These are phyloP conservation scores for Pycnococcus provasolii DNA, from an alignment of 139 green algal genomes.

Conservation along the genomic window DNA sequence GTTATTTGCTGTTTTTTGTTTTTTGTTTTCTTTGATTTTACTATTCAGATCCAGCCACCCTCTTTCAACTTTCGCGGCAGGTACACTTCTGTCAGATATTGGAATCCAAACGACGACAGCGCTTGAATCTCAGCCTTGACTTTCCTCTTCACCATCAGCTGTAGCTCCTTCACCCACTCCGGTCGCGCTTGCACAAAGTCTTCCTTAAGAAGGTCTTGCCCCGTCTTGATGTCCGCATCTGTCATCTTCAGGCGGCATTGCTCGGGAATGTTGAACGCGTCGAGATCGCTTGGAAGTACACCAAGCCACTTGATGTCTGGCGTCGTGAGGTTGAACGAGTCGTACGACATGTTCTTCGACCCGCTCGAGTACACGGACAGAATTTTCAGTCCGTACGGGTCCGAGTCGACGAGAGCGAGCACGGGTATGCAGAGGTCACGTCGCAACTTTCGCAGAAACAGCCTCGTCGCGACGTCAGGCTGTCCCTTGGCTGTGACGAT, in stretches of 20 bases:
- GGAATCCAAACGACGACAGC: constrained; percentile 85
- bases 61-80: constrained; percentile 83
- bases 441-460: constrained; percentile 83
- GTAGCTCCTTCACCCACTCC: constrained; percentile 83
- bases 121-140: constrained; percentile 97
- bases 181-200: constrained; percentile 87
- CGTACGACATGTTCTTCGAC: constrained; percentile 80
- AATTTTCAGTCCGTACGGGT: constrained; percentile 96
- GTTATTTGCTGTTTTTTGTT: not conserved
- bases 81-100: constrained; percentile 75
- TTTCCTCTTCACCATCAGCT: constrained; percentile 82
- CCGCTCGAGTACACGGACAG: constrained; percentile 83
- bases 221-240: constrained; percentile 51
- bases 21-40: constrained; percentile 14
- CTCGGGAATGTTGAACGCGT: constrained; percentile 74
- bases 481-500: constrained; percentile 96
- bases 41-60: constrained; percentile 67
- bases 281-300: constrained; percentile 59
- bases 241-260: constrained; percentile 91
- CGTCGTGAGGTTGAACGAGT: constrained; percentile 82
- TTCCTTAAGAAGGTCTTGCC: constrained; percentile 73
- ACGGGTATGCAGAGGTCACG: constrained; percentile 77
- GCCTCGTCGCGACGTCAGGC: constrained; percentile 84
- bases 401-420: constrained; percentile 79
- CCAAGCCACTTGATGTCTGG: constrained; percentile 86